Conservation (phyloP, 2,329 filamentous ascomycete species). For the Helicocarpus griseus region DNA sequence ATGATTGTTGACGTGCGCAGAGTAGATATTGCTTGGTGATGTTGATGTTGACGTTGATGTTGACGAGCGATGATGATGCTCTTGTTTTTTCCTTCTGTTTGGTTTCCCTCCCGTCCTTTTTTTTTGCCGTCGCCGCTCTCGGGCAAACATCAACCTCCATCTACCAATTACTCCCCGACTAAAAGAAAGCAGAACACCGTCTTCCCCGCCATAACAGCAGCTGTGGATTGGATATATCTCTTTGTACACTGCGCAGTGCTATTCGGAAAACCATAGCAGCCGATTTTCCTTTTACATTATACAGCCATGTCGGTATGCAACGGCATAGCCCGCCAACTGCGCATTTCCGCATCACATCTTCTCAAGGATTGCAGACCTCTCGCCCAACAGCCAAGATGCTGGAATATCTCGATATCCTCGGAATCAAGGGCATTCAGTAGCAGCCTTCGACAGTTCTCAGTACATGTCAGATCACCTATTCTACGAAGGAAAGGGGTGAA, state of each 20-base stretch:
- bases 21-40: background rate
- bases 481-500: slow-evolving; percentile 5
- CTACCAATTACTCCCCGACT: background rate
- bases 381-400: slow-evolving; percentile 1
- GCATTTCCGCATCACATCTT: slow-evolving; percentile 1
- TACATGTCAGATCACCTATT: slow-evolving; percentile 2
- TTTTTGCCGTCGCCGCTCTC: background rate
- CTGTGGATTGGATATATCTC: no score
- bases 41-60: background rate
- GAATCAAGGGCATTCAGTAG: background rate
- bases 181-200: no score
- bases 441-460: background rate
- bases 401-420: slow-evolving; percentile 1
- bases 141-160: background rate
- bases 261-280: background rate
- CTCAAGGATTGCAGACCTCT: background rate
- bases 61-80: background rate
- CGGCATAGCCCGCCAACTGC: slow-evolving; percentile 3
- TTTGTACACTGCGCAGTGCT: background rate
- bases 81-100: slow-evolving; percentile 14
- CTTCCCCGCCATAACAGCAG: background rate
- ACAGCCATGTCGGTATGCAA: slow-evolving; percentile 5
- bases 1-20: background rate
- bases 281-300: background rate
- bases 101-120: no score